Evolutionary conservation across 2,329 filamentous ascomycete genomes (phyloP), one percentile per base, ranked within the genome.

Genomic region (Fusarium luffae): DNA sequence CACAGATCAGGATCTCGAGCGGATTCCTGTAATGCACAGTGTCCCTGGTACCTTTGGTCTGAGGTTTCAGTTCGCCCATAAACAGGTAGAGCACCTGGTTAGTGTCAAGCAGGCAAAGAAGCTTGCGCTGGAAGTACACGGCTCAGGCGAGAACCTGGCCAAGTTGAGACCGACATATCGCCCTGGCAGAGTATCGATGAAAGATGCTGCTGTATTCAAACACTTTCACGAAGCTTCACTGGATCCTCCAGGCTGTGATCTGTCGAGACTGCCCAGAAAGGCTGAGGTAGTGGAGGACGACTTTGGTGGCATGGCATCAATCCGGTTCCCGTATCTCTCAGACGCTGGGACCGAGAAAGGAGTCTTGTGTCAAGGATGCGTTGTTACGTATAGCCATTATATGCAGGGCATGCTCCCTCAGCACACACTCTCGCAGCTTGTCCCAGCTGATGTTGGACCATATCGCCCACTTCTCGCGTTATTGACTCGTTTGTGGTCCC

Each of bases 101-200:
- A 77, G 74, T 61, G 70, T 76, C 16, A 75, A 73, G 54, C 72
- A 77, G 28, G 73, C 65, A 19, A 77, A 77, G 57, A 34, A 73
- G 16, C 66, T 79, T 19, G 75, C 69, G 6, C 56, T 77, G 27
- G 50, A 68, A 13, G 55, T 75, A 19, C 74, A 78, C 42, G 74
- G 74, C 12, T 76, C 72, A 10, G n/a, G 30, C 18, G 61, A 68
- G 41, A 47, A 58, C 28, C 28, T 70, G 32, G 54, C 63, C 25
- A 54, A 63, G 37, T 23, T 64, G 54, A 65, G 59, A 19, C 68
- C 63, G 21, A 68, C 40, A 28, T 66, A 55, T 18, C 44, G 21
- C 28, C 51, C 57, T 19, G 69, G 54, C 9, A 63, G 32, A 21
- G 59, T 57, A 23, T 68, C 68, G 9, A 63, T 67, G 48, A 68